These are phyloP conservation scores for Xylariales sp. DNA, from an alignment of 2,329 filamentous ascomycete genomes.

Conservation along the genomic window DNA sequence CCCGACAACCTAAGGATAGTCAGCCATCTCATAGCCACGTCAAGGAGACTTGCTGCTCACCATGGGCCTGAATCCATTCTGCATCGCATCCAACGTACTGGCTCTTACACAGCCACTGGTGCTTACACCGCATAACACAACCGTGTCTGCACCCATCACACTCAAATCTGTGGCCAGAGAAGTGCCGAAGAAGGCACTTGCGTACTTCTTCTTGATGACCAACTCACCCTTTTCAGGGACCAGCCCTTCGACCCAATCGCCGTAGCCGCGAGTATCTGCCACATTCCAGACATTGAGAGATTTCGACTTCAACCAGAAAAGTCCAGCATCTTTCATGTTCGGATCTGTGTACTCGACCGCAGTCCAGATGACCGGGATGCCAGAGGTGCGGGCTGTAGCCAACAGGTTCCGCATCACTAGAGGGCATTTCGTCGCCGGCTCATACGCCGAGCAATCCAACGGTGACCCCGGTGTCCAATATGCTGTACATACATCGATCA, in stretches of 20 bases:
- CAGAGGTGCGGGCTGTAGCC: constrained; percentile 31
- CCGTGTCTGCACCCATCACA: constrained; percentile 34
- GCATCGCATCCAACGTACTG: constrained; percentile 39
- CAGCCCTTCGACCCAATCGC: constrained; percentile 33
- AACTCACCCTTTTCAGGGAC: constrained; percentile 30
- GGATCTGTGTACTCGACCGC: constrained; percentile 36
- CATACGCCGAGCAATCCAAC: constrained; percentile 33
- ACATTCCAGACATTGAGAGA: constrained; percentile 35
- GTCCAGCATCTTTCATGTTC: constrained; percentile 39
- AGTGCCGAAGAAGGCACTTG: constrained; percentile 41
- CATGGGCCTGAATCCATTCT: constrained; percentile 39
- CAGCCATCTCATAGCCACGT: constrained; percentile 1
- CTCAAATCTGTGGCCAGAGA: constrained; percentile 34
- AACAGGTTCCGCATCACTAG: constrained; percentile 35
- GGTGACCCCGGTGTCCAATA: constrained; percentile 39
- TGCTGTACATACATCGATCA: constrained; percentile 43
- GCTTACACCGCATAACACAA: constrained; percentile 42
- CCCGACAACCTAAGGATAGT: constrained; percentile 31
- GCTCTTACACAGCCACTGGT: constrained; percentile 43
- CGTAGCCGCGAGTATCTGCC: constrained; percentile 33
- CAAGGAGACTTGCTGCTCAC: constrained; percentile 25
- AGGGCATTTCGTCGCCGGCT: constrained; percentile 29
- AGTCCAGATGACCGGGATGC: constrained; percentile 38
- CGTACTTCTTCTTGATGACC: constrained; percentile 37
- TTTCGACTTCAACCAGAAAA: constrained; percentile 39